A percentile compares a stretch with the other conserved stretches of the same genome.
These are phyloP conservation scores for Musa itinerans DNA, from an alignment of 176 grass and related monocot genomes.

Conservation along the genomic window DNA sequence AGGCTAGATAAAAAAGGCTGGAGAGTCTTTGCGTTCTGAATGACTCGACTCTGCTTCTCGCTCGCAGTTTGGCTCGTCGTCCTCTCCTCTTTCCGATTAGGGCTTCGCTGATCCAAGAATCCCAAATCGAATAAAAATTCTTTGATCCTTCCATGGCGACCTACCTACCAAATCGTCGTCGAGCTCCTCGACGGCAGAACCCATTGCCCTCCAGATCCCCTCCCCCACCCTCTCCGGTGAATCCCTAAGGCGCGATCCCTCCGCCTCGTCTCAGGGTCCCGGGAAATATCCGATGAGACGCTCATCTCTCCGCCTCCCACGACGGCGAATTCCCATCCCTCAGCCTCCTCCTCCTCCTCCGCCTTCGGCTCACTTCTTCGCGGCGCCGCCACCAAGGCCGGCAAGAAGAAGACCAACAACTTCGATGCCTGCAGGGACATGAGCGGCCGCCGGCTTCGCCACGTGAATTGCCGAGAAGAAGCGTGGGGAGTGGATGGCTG, in stretches of 20 bases:
- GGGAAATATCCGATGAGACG: constrained; percentile 28
- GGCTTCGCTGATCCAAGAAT: too few species aligned
- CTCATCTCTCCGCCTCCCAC: constrained; percentile 23
- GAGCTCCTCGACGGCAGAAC: constrained; percentile 68
- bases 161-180: constrained; percentile 51
- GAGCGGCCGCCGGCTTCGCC: constrained; percentile 73
- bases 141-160: constrained; percentile 19
- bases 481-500: constrained; percentile 83
- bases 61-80: too few species aligned
- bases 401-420: constrained; percentile 88
- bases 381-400: constrained; percentile 75
- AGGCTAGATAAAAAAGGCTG: too few species aligned
- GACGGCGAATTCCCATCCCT: constrained; percentile 52
- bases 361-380: constrained; percentile 80
- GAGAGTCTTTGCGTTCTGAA: accelerated
- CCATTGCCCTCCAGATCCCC: constrained; percentile 48
- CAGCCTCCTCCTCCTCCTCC: too few species aligned
- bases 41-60: too few species aligned
- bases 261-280: constrained; percentile 34
- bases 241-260: constrained; percentile 37
- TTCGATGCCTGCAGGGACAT: constrained; percentile 95
- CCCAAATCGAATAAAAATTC: too few species aligned
- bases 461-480: constrained; percentile 84
- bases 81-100: too few species aligned
- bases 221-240: constrained; percentile 42